Evolutionary conservation across 345 rosid species (phyloP), one percentile per base, ranked within the genome.

Genomic region (Microthlaspi erraticum): DNA sequence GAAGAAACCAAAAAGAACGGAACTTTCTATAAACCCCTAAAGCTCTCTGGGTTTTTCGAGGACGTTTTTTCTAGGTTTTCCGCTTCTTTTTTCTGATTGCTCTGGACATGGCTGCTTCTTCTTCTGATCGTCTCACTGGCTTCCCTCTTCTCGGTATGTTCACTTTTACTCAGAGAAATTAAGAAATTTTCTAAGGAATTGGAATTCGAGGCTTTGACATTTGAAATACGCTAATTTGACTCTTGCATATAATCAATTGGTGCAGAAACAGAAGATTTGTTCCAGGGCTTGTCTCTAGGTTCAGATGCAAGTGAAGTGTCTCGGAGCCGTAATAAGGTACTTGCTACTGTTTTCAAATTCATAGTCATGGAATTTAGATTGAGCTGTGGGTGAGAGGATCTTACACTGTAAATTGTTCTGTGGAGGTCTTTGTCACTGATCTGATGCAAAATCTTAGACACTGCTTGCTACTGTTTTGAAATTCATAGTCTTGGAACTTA

Each of bases 211-310:
- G 37, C 49, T 74, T 31, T 67, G 58, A 55, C 42, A 18, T 44
- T 67, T 8, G 6, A 41, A 7, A 14, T 36, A 23, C 1, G 0
- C 50, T 75, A 48, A 75, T 13, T 42, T 52, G 32, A 39, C 34
- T 69, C 14, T 42, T 52, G 71, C 13, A 17, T 60, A 8, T 74
- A 17, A 44, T 39, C 13, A 26, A 44, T 39, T 7, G 17, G n/a
- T 72, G 57, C 82, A 85, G 88, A 88, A 32, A 79, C 87, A 71
- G 83, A 84, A 69, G 89, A 81, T 77, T 74, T 84, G 54, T 66
- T 88, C 63, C 82, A 83, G 81, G 82, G 81, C 14, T 64, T 91
- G 81, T 80, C 89, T 12, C 56, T 91, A 18, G 81, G 81, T 52
- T 79, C 88, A 20, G 85, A 84, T 66, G 65, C 75, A 43, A 83